Conservation (phyloP, 768 basidiomycete species). For the Amylocystis lapponica region DNA sequence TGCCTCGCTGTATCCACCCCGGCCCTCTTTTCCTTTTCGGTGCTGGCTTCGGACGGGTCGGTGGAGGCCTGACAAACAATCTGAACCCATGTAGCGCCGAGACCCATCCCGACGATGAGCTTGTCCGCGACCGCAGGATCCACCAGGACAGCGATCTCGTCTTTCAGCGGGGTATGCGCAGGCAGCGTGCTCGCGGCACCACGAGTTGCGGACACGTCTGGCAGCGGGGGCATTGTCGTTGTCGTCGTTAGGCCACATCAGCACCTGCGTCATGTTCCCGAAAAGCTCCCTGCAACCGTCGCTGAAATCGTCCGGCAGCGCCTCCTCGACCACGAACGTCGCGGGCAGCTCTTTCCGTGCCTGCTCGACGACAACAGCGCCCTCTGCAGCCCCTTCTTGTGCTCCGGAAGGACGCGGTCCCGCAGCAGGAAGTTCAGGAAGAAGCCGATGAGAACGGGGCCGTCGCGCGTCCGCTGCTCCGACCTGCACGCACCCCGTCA, state of each 20-base stretch:
- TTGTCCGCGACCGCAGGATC: slow-evolving; percentile 37
- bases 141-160: slow-evolving; percentile 56
- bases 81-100: slow-evolving; percentile 68
- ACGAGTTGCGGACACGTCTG: slow-evolving; percentile 3
- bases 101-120: slow-evolving; percentile 49
- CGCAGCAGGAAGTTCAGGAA: slow-evolving; percentile 59
- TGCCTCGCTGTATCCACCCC: too few relatives aligned
- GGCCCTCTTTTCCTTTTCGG: too few relatives aligned
- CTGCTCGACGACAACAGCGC: slow-evolving; percentile 37
- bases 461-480: slow-evolving; percentile 36
- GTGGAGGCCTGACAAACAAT: slow-evolving; percentile 36
- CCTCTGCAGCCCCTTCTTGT: slow-evolving; percentile 40
- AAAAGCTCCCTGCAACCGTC: slow-evolving; percentile 43
- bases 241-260: slow-evolving; percentile 7
- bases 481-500: too few relatives aligned
- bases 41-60: slow-evolving; percentile 1
- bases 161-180: slow-evolving; percentile 49
- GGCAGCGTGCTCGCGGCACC: slow-evolving; percentile 12
- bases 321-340: slow-evolving; percentile 40
- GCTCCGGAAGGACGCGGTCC: slow-evolving; percentile 42
- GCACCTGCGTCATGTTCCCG: slow-evolving; percentile 25
- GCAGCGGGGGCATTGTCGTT: too few relatives aligned
- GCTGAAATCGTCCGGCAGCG: slow-evolving; percentile 46
- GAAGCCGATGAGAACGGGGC: slow-evolving; percentile 52
- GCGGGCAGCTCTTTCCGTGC: slow-evolving; percentile 48